A percentile compares a stretch with the other conserved stretches of the same genome.
These are phyloP conservation scores for Neodidymelliopsis sp. DNA, from an alignment of 2,329 filamentous ascomycete species.

Conservation along the genomic window DNA sequence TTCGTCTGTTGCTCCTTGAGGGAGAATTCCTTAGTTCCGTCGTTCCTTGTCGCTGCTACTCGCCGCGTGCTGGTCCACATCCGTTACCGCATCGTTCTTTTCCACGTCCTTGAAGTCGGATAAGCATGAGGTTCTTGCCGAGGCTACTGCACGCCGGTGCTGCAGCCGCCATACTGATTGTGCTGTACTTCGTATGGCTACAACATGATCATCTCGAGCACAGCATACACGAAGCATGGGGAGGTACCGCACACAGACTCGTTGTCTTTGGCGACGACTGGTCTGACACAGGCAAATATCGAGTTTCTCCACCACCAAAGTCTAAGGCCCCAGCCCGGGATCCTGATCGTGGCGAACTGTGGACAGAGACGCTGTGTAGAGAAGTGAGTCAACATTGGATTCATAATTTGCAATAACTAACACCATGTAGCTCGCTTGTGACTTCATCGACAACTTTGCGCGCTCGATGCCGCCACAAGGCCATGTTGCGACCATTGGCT, in stretches of 20 bases:
- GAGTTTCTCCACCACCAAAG: slow-evolving; percentile 38
- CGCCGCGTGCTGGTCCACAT: not conserved
- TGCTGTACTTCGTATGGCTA: slow-evolving; percentile 44
- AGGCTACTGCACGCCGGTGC: slow-evolving; percentile 41
- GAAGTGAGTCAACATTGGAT: slow-evolving; percentile 31
- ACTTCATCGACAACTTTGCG: slow-evolving; percentile 49
- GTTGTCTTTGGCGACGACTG: slow-evolving; percentile 52
- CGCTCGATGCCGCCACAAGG: slow-evolving; percentile 37
- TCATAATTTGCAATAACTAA: slow-evolving; percentile 26
- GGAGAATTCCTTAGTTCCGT: slow-evolving; percentile 10
- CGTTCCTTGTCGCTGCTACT: slow-evolving; percentile 5
- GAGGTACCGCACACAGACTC: slow-evolving; percentile 38
- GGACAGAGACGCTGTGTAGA: slow-evolving; percentile 49
- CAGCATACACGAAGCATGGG: slow-evolving; percentile 40
- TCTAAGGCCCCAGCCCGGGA: slow-evolving; percentile 34
- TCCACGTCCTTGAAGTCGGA: not conserved
- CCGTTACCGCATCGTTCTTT: not conserved
- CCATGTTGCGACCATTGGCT: slow-evolving; percentile 29
- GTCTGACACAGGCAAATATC: slow-evolving; percentile 49
- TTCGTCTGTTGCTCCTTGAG: slow-evolving; percentile 6
- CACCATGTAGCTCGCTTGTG: slow-evolving; percentile 43
- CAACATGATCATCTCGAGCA: slow-evolving; percentile 35
- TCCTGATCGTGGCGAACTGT: slow-evolving; percentile 40
- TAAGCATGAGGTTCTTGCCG: slow-evolving; percentile 42
- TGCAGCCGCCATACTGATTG: slow-evolving; percentile 30